Percentiles rank a stretch among this genome's conserved stretches.
Evolutionary conservation across 148 eudicot genomes (phyloP).

Genomic region (Rhododendron ovatum): DNA sequence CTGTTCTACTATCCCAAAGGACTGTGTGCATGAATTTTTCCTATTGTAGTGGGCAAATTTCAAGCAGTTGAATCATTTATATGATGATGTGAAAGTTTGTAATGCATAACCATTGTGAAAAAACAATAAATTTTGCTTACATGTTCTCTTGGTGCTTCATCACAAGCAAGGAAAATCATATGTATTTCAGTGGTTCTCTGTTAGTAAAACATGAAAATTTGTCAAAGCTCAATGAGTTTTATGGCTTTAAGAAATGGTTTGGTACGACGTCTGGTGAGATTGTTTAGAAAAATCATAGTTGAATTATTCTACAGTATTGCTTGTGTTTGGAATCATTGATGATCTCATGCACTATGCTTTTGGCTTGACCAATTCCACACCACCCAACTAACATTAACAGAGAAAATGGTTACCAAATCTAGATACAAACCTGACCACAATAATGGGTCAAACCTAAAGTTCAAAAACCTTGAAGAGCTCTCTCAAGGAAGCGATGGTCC

Average conservation of each 20-base stretch:
- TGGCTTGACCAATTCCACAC: not conserved
- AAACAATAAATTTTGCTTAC: not conserved
- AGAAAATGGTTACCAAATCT: not conserved
- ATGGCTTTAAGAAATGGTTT: not conserved
- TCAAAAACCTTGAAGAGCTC: not conserved
- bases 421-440: not conserved
- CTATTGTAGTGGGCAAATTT: not conserved
- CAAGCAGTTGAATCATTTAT: not conserved
- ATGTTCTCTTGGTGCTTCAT: not conserved
- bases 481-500: not conserved
- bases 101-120: not conserved
- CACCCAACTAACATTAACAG: not conserved
- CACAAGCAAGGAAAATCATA: no score
- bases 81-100: not conserved
- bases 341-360: not conserved
- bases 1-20: not conserved
- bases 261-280: not conserved
- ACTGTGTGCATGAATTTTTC: not conserved
- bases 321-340: no score
- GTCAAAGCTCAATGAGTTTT: not conserved
- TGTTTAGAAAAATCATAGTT: not conserved
- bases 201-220: not conserved
- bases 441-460: not conserved
- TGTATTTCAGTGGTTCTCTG: not conserved
- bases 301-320: not conserved